These are phyloP conservation scores for Xylariaceae sp. DNA, from an alignment of 2,329 filamentous ascomycete genomes.

Conservation along the genomic window DNA sequence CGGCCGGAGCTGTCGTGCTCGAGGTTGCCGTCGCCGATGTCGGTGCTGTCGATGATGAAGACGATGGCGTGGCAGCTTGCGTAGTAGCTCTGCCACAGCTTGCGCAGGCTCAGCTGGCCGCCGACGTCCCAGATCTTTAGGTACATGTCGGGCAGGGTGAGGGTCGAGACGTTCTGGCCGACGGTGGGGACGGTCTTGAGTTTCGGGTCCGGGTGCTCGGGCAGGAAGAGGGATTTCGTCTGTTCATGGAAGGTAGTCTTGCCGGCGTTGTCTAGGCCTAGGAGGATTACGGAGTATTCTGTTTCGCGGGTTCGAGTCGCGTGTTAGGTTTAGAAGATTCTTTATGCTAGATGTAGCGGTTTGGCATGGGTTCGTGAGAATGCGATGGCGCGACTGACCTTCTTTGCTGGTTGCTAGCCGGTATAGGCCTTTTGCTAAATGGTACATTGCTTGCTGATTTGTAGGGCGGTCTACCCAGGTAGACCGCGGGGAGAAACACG, in stretches of 20 bases:
- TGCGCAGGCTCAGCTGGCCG: constrained; percentile 82
- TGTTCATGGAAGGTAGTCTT: constrained; percentile 98
- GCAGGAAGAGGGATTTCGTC: constrained; percentile 81
- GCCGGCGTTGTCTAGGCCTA: constrained; percentile 95
- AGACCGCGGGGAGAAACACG: too few species aligned
- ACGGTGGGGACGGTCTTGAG: constrained; percentile 92
- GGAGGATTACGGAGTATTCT: constrained; percentile 97
- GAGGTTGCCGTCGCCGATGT: constrained; percentile 80
- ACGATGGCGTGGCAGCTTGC: constrained; percentile 91
- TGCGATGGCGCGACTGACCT: constrained; percentile 49
- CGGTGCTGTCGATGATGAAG: constrained; percentile 93
- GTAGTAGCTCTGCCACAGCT: constrained; percentile 96
- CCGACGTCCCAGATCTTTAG: constrained; percentile 98
- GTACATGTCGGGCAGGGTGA: constrained; percentile 90
- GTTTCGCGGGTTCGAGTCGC: constrained; percentile 13
- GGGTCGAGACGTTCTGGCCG: constrained; percentile 91
- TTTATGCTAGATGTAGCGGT: neutral
- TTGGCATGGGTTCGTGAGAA: neutral
- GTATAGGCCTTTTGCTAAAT: constrained; percentile 91
- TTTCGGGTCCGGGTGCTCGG: constrained; percentile 58
- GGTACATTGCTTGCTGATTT: constrained; percentile 88
- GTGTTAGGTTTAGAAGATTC: constrained; percentile 12
- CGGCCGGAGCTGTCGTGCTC: constrained; percentile 53
- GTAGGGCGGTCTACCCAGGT: too few species aligned
- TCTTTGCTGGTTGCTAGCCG: constrained; percentile 96